These are phyloP conservation scores for Penicillium sp. DNA, from an alignment of 2,329 filamentous ascomycete genomes.

Conservation along the genomic window DNA sequence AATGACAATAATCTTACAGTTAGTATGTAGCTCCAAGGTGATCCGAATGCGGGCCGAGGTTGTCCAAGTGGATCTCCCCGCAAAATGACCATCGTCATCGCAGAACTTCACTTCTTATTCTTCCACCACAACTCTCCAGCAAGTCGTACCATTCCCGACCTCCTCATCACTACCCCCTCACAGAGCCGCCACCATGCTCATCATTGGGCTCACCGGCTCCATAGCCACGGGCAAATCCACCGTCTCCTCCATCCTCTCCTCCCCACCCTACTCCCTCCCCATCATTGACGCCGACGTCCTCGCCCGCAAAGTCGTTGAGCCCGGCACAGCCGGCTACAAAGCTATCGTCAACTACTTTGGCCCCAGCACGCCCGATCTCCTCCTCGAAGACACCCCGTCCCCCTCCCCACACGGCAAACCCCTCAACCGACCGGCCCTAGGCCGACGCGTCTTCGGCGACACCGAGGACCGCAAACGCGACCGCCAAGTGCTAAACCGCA, in stretches of 20 bases:
- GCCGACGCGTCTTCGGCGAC: constrained; percentile 81
- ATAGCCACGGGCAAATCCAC: constrained; percentile 99
- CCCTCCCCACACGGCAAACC: constrained; percentile 50
- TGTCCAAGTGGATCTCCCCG: constrained; percentile 21
- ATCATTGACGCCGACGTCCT: constrained; percentile 93
- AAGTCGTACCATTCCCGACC: background rate
- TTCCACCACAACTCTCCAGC: background rate
- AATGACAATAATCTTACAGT: background rate
- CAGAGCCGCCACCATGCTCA: constrained; percentile 65
- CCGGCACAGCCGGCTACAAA: constrained; percentile 80
- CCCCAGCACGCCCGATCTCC: constrained; percentile 79
- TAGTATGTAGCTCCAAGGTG: background rate
- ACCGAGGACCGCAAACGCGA: constrained; percentile 70
- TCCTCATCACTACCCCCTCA: background rate
- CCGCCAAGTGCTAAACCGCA: constrained; percentile 76
- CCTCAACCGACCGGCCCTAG: constrained; percentile 83
- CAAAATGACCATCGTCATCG: constrained; percentile 14
- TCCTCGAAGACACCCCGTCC: constrained; percentile 58
- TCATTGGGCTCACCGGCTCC: constrained; percentile 93
- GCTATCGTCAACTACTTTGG: constrained; percentile 81
- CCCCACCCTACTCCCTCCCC: constrained; percentile 80
- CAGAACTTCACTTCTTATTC: background rate
- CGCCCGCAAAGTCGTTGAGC: constrained; percentile 91
- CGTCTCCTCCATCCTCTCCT: constrained; percentile 78
- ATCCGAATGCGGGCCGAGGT: constrained; percentile 24